Conservation (phyloP, 148 eudicot species). For the Linanthus parryae region DNA sequence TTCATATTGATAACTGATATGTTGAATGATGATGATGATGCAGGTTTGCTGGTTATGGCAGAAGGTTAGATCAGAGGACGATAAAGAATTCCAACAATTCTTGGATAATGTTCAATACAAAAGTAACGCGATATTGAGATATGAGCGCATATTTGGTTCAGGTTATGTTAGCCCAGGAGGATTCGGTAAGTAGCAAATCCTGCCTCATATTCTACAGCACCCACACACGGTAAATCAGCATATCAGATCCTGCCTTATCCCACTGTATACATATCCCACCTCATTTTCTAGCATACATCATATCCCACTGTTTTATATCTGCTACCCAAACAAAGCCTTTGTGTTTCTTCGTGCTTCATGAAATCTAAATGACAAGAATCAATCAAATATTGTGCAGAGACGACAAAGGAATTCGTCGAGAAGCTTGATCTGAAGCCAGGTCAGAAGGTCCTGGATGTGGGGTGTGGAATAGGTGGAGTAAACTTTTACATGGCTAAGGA, state of each 20-base stretch:
- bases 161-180: slow-evolving; percentile 98
- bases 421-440: slow-evolving; percentile 83
- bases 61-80: slow-evolving; percentile 70
- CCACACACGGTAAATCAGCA: too few species aligned
- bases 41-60: slow-evolving; percentile 95
- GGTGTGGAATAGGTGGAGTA: slow-evolving; percentile 95
- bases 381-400: slow-evolving; percentile 79
- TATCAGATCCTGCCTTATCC: too few species aligned
- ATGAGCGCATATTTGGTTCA: slow-evolving; percentile 77
- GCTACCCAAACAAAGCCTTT: too few species aligned
- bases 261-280: too few species aligned
- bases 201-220: too few species aligned
- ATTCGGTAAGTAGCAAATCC: too few species aligned
- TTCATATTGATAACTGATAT: neutral
- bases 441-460: slow-evolving; percentile 88
- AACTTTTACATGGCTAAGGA: slow-evolving; percentile 94
- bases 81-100: slow-evolving; percentile 74
- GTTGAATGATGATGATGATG: slow-evolving; percentile 14
- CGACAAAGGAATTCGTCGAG: slow-evolving; percentile 79
- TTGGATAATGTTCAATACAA: slow-evolving; percentile 88
- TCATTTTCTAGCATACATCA: too few species aligned
- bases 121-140: slow-evolving; percentile 74
- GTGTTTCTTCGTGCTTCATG: too few species aligned
- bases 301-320: too few species aligned
- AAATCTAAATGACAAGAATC: too few species aligned